Base-by-base conservation (phyloP, 2,329 filamentous ascomycete genomes). In the Tolypocladium ophioglossoides region DNA sequence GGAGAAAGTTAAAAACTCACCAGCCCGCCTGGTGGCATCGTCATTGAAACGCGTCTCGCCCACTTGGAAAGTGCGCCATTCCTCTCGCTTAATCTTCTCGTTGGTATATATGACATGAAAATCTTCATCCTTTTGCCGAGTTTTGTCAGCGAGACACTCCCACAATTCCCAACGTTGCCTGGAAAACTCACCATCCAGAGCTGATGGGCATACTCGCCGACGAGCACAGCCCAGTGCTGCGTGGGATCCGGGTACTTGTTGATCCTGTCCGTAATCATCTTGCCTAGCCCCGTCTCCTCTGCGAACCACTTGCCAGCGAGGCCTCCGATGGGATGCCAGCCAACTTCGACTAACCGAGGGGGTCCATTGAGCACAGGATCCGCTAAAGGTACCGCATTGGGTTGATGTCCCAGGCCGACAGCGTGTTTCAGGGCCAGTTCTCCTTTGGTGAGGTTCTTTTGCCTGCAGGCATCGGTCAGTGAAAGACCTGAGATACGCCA, bases 171-270 rank as follows among this genome's bases (percentile, higher is more conserved):
- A 2, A 12, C 16, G 20, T 50, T 46, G 32, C 6, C 20, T n/a
- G 6, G 34, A 12, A 11, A 12, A 63, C 69, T 58, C 58, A 76
- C 76, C 78, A 82, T 82, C 79, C 79, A 83, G n/a, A 83, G 65
- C 62, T 82, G 72, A 62, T 82, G 79, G 1, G 72, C 74, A 60
- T 71, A 83, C 14, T 75, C 77, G 2, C 78, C 79, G 1, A 82
- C 77, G 0, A 83, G 68, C 1, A 82, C 76, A 2, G 78, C 78
- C 79, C 79, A 83, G 60, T 83, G 79, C 65, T 83, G 79, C 4
- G 78, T 81, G 4, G 79, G 79, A 61, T 83, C 79, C 0, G 79
- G 79, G 57, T 78, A 81, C 54, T 69, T 72, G 59, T 78, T 74
- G 53, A 79, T 75, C 57, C 73, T 76, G 48, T 79, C 75, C 0